Conservation (phyloP, 768 basidiomycete species). For the Daedalea quercina region DNA sequence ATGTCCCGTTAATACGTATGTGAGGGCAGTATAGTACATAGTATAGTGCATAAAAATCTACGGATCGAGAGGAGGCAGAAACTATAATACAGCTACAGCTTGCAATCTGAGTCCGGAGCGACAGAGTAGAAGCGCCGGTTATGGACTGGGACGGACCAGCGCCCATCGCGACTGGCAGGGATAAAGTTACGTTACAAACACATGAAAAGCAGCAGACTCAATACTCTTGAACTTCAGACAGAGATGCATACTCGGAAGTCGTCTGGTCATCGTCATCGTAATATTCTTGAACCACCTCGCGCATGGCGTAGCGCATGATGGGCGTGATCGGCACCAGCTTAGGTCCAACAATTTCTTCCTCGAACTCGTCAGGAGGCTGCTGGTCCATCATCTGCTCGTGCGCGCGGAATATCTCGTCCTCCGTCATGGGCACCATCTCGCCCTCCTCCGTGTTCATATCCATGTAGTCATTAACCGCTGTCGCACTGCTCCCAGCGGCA, state of each 20-base stretch:
- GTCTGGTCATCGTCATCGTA: conserved; percentile 74
- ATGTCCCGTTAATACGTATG: too few species aligned
- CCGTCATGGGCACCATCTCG: conserved; percentile 42
- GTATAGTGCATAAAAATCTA: too few species aligned
- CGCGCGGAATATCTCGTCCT: conserved; percentile 38
- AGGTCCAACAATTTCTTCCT: conserved; percentile 59
- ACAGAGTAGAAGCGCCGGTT: neutral
- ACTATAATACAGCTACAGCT: neutral
- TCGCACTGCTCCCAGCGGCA: conserved; percentile 32
- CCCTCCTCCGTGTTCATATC: conserved; percentile 34
- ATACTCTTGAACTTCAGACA: conserved; percentile 75
- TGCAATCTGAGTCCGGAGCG: neutral
- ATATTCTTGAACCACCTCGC: conserved; percentile 77
- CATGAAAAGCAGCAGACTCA: conserved; percentile 18
- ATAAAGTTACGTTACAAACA: too few species aligned
- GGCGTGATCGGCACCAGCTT: conserved; percentile 73
- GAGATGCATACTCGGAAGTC: conserved; percentile 72
- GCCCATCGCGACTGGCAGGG: neutral
- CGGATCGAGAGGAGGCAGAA: neutral
- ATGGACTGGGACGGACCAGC: neutral
- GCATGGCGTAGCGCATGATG: conserved; percentile 81
- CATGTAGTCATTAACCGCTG: conserved; percentile 27
- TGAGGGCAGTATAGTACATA: too few species aligned
- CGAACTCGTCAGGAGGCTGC: conserved; percentile 41
- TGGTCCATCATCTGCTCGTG: conserved; percentile 32